Base-by-base conservation (phyloP, 164 flowering plant species). In the Aristolochia contorta region DNA sequence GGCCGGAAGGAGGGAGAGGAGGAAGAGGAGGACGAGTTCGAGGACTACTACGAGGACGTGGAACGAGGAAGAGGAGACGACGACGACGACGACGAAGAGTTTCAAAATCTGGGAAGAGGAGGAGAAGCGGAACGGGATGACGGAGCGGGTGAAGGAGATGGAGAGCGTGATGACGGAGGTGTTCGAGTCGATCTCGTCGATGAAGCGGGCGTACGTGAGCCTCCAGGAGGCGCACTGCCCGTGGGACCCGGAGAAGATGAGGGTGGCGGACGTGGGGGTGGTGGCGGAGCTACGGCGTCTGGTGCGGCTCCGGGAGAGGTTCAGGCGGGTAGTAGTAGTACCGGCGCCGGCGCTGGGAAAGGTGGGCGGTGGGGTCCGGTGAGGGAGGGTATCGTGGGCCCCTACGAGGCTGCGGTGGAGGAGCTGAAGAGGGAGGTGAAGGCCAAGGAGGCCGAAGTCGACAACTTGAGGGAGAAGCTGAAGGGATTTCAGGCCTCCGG, bases 361-460 rank as follows among this genome's bases (percentile, higher is more conserved):
- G 30, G 23, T 32, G 24, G 49, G 32, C 27, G 53, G 24, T 9
- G 46, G 45, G 37, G 49, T 43, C 63, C 6, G 20, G 41, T n/a
- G 52, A 47, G 27, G 62, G 60, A 37, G 4, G 46, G 60, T 32
- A 49, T 45, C 16, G 56, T 84, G 75, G 93, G 88, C 69, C 96
- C 96, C 59, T 92, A 89, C 65, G 96, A 89, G 77, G 90, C 94
- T 65, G 96, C 82, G 66, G 74, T 89, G 77, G 96, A 81, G 70
- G 96, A 90, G 73, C 69, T 90, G 75, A 89, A 81, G 82, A 76
- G 67, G 67, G 92, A 89, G 61, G 84, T 86, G 66, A 93, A 82
- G 74, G 73, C 68, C n/a, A 84, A 74, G 69, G 90, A 84, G 9
- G 43, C 43, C 33, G 94, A 93, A 74, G 75, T 93, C 32, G 84